Evolutionary conservation across 2,329 filamentous ascomycete species (phyloP).

Genomic region (Pseudocercospora pini-densiflorae): DNA sequence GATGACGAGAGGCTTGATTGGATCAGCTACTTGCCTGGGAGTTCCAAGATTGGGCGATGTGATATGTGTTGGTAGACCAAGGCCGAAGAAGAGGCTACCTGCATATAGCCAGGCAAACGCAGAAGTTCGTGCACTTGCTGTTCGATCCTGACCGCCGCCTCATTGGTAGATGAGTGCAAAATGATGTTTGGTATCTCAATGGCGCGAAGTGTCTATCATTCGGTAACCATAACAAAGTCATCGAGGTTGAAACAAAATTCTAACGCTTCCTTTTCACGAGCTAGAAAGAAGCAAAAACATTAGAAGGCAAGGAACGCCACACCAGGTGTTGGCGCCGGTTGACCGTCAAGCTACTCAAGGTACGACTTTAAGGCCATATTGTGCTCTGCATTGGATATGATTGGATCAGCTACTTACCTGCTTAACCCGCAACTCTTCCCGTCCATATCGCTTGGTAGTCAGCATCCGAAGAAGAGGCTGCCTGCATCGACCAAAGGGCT

Average conservation of each 20-base stretch:
- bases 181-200: too few species aligned
- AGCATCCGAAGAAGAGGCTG: not conserved
- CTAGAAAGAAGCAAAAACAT: not conserved
- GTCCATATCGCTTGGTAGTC: not conserved
- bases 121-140: too few species aligned
- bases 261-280: too few species aligned
- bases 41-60: not conserved
- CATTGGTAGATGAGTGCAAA: too few species aligned
- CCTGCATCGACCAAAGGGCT: not conserved
- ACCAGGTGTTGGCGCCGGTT: not conserved
- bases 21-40: slow-evolving; percentile 9
- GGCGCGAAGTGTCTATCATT: too few species aligned
- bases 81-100: not conserved
- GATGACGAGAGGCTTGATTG: not conserved
- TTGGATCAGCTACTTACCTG: slow-evolving; percentile 10
- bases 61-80: not conserved
- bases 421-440: not conserved
- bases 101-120: not conserved
- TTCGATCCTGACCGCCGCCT: too few species aligned
- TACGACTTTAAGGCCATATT: too few species aligned
- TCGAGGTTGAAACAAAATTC: too few species aligned
- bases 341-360: not conserved
- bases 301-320: not conserved
- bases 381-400: too few species aligned
- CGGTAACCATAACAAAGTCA: too few species aligned